Evolutionary conservation across 148 eudicot genomes (phyloP).

Genomic region (Tetragonia tetragonoides): DNA sequence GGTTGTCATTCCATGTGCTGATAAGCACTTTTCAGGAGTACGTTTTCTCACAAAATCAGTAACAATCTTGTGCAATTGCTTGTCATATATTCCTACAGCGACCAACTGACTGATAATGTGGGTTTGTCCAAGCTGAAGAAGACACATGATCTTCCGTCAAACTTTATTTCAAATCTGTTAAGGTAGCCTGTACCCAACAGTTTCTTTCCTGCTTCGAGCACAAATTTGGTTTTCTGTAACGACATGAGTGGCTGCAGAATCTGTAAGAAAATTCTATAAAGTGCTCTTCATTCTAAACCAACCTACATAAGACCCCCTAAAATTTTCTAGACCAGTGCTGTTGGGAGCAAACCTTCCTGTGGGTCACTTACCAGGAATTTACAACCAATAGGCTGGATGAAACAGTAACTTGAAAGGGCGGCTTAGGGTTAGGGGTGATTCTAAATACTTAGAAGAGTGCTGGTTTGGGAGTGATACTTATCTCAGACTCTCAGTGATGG

Average conservation of each 20-base stretch:
- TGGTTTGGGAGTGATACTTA: too few relatives aligned
- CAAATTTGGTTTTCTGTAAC: neutral
- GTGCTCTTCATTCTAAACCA: neutral
- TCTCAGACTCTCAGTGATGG: too few relatives aligned
- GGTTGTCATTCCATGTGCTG: neutral
- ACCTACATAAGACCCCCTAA: neutral
- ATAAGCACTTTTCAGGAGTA: neutral
- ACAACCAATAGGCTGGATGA: neutral
- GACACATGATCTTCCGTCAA: neutral
- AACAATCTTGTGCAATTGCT: neutral
- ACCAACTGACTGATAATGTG: neutral
- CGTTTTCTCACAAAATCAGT: neutral
- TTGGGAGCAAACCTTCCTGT: neutral
- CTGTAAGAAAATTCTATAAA: neutral
- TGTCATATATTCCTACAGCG: neutral
- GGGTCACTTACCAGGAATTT: neutral
- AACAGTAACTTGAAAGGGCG: neutral
- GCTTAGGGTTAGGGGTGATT: neutral
- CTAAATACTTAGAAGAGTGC: neutral
- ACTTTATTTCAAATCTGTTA: neutral
- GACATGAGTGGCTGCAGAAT: neutral
- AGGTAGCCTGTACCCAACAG: neutral
- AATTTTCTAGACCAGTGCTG: neutral
- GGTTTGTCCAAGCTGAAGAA: neutral
- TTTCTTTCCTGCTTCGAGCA: neutral